These are phyloP conservation scores for Phlebiopsis gigantea DNA, from an alignment of 768 basidiomycete genomes.

Conservation along the genomic window DNA sequence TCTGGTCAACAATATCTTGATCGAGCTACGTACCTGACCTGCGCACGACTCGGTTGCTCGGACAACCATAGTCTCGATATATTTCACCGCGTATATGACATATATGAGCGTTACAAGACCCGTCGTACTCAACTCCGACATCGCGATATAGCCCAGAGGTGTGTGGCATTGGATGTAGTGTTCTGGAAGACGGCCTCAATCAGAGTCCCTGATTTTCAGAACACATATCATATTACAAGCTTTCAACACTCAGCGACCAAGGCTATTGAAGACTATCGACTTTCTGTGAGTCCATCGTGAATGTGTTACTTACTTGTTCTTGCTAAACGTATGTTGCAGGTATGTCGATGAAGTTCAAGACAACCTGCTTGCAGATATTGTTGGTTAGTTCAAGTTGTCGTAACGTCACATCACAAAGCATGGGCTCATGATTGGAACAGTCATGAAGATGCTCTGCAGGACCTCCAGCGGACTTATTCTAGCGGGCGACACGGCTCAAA, in stretches of 20 bases:
- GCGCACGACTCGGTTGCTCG: constrained; percentile 27
- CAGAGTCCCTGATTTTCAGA: constrained; percentile 24
- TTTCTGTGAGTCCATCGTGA: constrained; percentile 39
- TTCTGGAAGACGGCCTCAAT: background rate
- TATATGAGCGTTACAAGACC: constrained; percentile 49
- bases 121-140: constrained; percentile 38
- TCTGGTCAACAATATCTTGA: constrained; percentile 34
- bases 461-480: constrained; percentile 69
- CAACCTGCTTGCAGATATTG: constrained; percentile 58
- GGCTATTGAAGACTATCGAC: constrained; percentile 40
- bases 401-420: no score
- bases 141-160: constrained; percentile 60
- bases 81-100: constrained; percentile 48
- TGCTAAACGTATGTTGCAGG: constrained; percentile 25
- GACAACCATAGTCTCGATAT: no score
- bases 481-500: constrained; percentile 80
- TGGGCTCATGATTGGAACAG: no score
- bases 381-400: constrained; percentile 33
- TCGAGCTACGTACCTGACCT: constrained; percentile 40
- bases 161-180: background rate
- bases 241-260: constrained; percentile 27
- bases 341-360: constrained; percentile 77
- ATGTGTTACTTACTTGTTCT: background rate
- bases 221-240: constrained; percentile 44
- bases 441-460: constrained; percentile 54